Percentiles rank a stretch among this genome's conserved stretches.
These are phyloP conservation scores for Helenozyma rhizophorensis DNA, from an alignment of 805 yeast species.

Conservation along the genomic window DNA sequence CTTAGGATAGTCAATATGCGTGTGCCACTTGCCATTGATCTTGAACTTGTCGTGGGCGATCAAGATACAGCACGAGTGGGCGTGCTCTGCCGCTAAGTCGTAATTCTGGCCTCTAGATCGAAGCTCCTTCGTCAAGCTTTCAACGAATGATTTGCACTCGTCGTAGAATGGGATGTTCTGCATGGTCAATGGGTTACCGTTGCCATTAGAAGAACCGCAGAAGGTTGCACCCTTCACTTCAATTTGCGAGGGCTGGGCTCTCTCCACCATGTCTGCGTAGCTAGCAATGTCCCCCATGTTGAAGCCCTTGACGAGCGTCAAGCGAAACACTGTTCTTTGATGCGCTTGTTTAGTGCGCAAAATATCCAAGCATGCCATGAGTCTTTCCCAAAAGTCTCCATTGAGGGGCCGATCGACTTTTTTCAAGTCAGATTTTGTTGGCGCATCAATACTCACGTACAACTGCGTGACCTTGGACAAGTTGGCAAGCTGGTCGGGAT, in stretches of 20 bases:
- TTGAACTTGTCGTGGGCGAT: conserved; percentile 73
- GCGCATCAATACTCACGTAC: conserved; percentile 90
- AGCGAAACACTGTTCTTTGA: conserved; percentile 87
- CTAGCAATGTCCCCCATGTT: conserved; percentile 76
- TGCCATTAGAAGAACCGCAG: conserved; percentile 82
- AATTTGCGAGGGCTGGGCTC: conserved; percentile 80
- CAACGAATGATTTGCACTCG: conserved; percentile 77
- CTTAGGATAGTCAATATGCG: conserved; percentile 79
- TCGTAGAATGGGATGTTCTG: conserved; percentile 93
- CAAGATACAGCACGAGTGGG: conserved; percentile 88
- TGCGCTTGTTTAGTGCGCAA: conserved; percentile 66
- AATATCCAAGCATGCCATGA: conserved; percentile 75
- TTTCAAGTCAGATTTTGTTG: conserved; percentile 76
- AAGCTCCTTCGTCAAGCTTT: conserved; percentile 56
- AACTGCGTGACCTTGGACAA: conserved; percentile 81
- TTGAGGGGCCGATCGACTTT: conserved; percentile 85
- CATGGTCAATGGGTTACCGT: conserved; percentile 90
- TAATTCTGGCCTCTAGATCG: conserved; percentile 64
- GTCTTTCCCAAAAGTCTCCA: conserved; percentile 90
- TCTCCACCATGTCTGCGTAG: conserved; percentile 81
- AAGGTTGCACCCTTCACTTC: conserved; percentile 95
- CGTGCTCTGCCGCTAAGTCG: conserved; percentile 91
- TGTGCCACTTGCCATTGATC: conserved; percentile 72
- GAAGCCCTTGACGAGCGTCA: conserved; percentile 89
- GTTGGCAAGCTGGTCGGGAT: conserved; percentile 73